Base-by-base conservation (phyloP, 805 yeast species). In the Candida ulmi region DNA sequence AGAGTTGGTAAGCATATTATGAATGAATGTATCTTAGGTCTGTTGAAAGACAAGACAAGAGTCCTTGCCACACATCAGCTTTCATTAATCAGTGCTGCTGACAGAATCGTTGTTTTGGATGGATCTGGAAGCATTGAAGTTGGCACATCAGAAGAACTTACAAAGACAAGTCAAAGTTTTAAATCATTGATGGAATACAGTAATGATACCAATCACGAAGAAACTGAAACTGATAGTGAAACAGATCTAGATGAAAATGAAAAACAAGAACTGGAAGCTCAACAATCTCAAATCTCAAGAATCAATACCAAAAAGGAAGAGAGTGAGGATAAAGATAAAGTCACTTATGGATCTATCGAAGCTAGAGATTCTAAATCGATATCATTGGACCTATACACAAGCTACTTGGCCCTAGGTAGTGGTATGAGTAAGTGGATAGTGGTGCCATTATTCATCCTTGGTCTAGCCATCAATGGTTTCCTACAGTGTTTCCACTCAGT, bases 31-130 rank as follows among this genome's bases (percentile, higher is more conserved):
- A 58, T 87, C 33, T 46, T 72, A 44, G 88, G 85, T 0, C 43
- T 77, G 21, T 55, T 88, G 43, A 61, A 63, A 30, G 59, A 61
- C 16, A 76, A 72, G 51, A 88, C 96, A 0, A 70, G 93, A 50
- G 52, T 88, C 11, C 66, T 87, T 51, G 95, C 95, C 2, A 88
- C 96, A 0, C 96, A 87, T 58, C 95, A 88, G 57, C 65, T 88
- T 37, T 76, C 87, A 6, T 65, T 87, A 43, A 73, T 87, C 44
- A 76, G 75, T 17, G 62, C 71, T 40, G 93, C 95, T 15, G 87
- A 82, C 55, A 68, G 82, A 35, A 64, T 88, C 25, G 68, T 88
- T 11, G 84, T 81, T 44, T 60, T 88, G 48, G 75, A 78, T 50
- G 55, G 60, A 17, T 78, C 83, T 16, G 84, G 82, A 38, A 80